These are phyloP conservation scores for Tagetes patula DNA, from an alignment of 129 eudicot species.

Conservation along the genomic window DNA sequence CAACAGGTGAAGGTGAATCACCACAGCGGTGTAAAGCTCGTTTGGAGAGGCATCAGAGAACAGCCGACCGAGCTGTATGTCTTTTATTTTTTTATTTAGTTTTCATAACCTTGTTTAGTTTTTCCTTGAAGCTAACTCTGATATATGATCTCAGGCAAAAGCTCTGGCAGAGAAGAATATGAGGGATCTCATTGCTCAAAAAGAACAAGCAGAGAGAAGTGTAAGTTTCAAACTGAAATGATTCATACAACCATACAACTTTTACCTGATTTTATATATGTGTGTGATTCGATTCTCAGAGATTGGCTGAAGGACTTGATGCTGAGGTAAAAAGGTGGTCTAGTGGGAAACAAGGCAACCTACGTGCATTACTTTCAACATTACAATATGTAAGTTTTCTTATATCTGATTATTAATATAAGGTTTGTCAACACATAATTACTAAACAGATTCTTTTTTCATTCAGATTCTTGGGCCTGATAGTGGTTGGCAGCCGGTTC, in stretches of 20 bases:
- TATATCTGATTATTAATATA: background rate
- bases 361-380: conserved; percentile 96
- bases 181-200: conserved; percentile 92
- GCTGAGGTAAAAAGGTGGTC: conserved; percentile 98
- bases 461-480: conserved; percentile 91
- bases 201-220: conserved; percentile 87
- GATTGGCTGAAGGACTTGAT: conserved; percentile 89
- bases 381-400: conserved; percentile 81
- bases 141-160: conserved; percentile 62
- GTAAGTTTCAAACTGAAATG: conserved; percentile 35
- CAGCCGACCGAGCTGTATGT: conserved; percentile 97
- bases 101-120: conserved; percentile 12
- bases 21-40: conserved; percentile 97
- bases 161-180: conserved; percentile 91
- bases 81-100: conserved; percentile 13
- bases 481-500: conserved; percentile 97
- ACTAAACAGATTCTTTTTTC: background rate
- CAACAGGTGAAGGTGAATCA: conserved; percentile 81
- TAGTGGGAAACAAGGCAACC: conserved; percentile 92
- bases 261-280: background rate
- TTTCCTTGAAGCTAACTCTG: conserved; percentile 16
- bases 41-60: conserved; percentile 89
- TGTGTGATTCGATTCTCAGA: conserved; percentile 49
- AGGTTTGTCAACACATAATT: background rate
- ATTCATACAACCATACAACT: background rate